Evolutionary conservation across 2,329 filamentous ascomycete species (phyloP).

Genomic region (Xylariaceae sp.): DNA sequence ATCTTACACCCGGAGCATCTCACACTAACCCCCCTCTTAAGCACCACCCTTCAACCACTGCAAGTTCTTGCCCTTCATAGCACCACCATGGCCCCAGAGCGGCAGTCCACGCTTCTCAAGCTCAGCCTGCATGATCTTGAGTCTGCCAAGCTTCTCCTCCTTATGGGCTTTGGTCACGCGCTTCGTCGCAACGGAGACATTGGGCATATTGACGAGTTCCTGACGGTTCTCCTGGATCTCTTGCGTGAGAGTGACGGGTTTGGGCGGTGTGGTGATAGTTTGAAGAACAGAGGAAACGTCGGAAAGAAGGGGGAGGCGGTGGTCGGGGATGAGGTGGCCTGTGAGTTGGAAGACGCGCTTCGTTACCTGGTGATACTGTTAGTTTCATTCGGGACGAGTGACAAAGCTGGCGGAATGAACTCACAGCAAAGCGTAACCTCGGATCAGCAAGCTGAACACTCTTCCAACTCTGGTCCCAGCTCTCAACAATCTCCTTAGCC

Average conservation of each 20-base stretch:
- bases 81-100: slow-evolving; percentile 45
- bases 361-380: slow-evolving; percentile 55
- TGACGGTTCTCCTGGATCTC: slow-evolving; percentile 44
- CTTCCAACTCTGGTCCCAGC: slow-evolving; percentile 58
- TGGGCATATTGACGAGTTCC: slow-evolving; percentile 49
- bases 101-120: slow-evolving; percentile 62
- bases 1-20: too few species aligned
- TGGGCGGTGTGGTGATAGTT: slow-evolving; percentile 52
- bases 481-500: slow-evolving; percentile 41
- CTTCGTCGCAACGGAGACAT: slow-evolving; percentile 65
- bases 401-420: slow-evolving; percentile 33
- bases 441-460: slow-evolving; percentile 54
- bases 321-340: slow-evolving; percentile 72
- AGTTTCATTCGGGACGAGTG: too few species aligned
- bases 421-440: slow-evolving; percentile 70
- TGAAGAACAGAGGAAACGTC: slow-evolving; percentile 55
- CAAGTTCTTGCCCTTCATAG: slow-evolving; percentile 42
- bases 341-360: slow-evolving; percentile 81
- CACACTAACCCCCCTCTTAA: too few species aligned
- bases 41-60: slow-evolving; percentile 41
- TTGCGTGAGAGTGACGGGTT: slow-evolving; percentile 62
- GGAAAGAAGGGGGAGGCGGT: slow-evolving; percentile 55
- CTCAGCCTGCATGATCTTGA: slow-evolving; percentile 76
- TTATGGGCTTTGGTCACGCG: slow-evolving; percentile 69
- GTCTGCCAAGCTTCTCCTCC: slow-evolving; percentile 69